These are phyloP conservation scores for Melocanna baccifera DNA, from an alignment of 176 grass and related monocot species.

Conservation along the genomic window DNA sequence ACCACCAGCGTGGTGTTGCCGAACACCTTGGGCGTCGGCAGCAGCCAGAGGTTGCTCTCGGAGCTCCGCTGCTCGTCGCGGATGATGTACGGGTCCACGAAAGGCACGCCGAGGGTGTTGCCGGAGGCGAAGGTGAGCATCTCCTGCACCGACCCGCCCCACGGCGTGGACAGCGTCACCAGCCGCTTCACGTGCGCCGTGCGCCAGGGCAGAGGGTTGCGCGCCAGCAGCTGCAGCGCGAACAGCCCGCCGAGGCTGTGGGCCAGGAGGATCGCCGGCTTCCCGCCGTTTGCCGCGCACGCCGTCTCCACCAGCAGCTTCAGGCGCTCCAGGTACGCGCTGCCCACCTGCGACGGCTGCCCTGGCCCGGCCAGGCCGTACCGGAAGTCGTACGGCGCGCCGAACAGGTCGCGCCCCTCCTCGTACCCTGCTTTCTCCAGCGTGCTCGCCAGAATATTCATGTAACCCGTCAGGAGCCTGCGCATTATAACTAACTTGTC, in stretches of 20 bases:
- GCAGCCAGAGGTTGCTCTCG: slow-evolving; percentile 94
- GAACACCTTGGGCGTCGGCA: slow-evolving; percentile 53
- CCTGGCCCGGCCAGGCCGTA: slow-evolving; percentile 66
- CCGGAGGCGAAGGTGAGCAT: slow-evolving; percentile 79
- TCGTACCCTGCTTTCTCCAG: slow-evolving; percentile 72
- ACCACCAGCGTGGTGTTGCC: slow-evolving; percentile 54
- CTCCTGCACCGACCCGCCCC: slow-evolving; percentile 64
- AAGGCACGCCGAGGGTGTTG: slow-evolving; percentile 58
- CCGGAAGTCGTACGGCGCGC: slow-evolving; percentile 85
- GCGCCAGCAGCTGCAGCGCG: slow-evolving; percentile 65
- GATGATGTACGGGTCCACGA: slow-evolving; percentile 59
- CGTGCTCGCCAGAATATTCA: slow-evolving; percentile 53
- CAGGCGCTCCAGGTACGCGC: slow-evolving; percentile 57
- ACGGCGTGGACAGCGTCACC: slow-evolving; percentile 60
- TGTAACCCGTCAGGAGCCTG: slow-evolving; percentile 68
- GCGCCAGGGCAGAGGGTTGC: slow-evolving; percentile 47
- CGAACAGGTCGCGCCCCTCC: slow-evolving; percentile 62
- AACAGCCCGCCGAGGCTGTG: slow-evolving; percentile 79
- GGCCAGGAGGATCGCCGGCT: slow-evolving; percentile 58
- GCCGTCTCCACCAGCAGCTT: slow-evolving; percentile 53
- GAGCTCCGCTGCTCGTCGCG: slow-evolving; percentile 53
- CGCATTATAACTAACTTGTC: background rate
- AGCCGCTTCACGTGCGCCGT: slow-evolving; percentile 53
- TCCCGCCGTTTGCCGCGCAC: slow-evolving; percentile 44
- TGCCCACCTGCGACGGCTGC: slow-evolving; percentile 58